A percentile compares a stretch with the other conserved stretches of the same genome.
Conservation (phyloP, 164 flowering plant genomes). For the Nelumbo lutea region DNA sequence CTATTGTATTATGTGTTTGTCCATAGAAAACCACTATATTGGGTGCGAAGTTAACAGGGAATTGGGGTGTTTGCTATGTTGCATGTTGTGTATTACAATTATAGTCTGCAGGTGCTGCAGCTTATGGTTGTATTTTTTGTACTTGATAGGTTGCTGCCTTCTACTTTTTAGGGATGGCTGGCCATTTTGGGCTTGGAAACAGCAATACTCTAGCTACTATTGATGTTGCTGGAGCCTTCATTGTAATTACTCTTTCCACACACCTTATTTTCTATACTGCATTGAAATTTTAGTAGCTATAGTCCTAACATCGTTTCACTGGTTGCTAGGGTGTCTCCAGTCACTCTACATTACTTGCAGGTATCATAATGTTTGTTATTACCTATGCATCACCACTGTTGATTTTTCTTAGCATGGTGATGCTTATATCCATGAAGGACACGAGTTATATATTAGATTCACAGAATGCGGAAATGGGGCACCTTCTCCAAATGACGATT, state of each 20-base stretch:
- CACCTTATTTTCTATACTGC: background rate
- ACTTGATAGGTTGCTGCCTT: conserved; percentile 61
- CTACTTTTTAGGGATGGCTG: conserved; percentile 78
- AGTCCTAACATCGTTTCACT: conserved; percentile 3
- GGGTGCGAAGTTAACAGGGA: no score
- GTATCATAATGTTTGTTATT: conserved; percentile 79
- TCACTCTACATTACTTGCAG: conserved; percentile 77
- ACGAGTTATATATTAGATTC: conserved; percentile 6
- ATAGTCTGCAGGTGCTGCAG: background rate
- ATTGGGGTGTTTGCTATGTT: no score
- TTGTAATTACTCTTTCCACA: conserved; percentile 35
- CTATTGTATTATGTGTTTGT: no score
- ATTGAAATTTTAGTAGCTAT: background rate
- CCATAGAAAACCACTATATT: no score
- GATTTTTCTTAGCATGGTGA: conserved; percentile 55
- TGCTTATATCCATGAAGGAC: conserved; percentile 44
- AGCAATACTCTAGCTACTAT: conserved; percentile 90
- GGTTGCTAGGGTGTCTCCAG: conserved; percentile 76
- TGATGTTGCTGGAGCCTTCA: conserved; percentile 96
- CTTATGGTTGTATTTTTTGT: conserved; percentile 3
- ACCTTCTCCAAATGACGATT: conserved; percentile 42
- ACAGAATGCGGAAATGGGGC: conserved; percentile 29
- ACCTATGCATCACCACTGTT: conserved; percentile 85
- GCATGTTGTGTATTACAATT: background rate
- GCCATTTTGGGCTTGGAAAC: conserved; percentile 95